Evolutionary conservation across 116 monocot genomes (phyloP).

Genomic region (Trichopus zeylanicus): DNA sequence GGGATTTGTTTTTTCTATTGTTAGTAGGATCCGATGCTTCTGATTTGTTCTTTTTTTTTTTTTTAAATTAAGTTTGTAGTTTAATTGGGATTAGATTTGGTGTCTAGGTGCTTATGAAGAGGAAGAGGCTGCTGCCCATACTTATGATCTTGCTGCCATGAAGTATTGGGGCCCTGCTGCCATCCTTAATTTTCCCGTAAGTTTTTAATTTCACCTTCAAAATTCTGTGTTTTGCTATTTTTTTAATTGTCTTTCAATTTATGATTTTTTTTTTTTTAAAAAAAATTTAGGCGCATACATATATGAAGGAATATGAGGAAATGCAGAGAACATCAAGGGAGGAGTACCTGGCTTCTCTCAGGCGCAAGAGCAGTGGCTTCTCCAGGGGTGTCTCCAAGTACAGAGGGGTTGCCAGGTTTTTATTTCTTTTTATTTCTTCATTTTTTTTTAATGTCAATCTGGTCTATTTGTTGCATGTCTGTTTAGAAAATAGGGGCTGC

Average conservation of each 20-base stretch:
- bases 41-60: neutral
- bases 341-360: conserved; percentile 65
- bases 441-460: neutral
- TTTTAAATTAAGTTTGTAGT: too few relatives aligned
- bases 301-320: conserved; percentile 48
- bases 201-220: neutral
- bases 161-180: conserved; percentile 65
- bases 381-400: conserved; percentile 87
- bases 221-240: too few relatives aligned
- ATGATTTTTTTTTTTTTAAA: neutral
- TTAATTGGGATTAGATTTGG: neutral
- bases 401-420: conserved; percentile 79
- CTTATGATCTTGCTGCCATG: conserved; percentile 86
- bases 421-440: neutral
- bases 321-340: conserved; percentile 66
- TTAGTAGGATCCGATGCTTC: too few relatives aligned
- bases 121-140: conserved; percentile 66
- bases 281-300: conserved; percentile 30
- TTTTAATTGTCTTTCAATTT: too few relatives aligned
- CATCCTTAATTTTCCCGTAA: conserved; percentile 73
- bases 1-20: neutral
- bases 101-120: conserved; percentile 64
- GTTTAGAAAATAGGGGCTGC: too few relatives aligned
- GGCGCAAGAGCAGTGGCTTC: conserved; percentile 83
- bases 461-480: too few relatives aligned